Conservation (phyloP, 345 rosid genomes). For the Schrenkiella parvula region DNA sequence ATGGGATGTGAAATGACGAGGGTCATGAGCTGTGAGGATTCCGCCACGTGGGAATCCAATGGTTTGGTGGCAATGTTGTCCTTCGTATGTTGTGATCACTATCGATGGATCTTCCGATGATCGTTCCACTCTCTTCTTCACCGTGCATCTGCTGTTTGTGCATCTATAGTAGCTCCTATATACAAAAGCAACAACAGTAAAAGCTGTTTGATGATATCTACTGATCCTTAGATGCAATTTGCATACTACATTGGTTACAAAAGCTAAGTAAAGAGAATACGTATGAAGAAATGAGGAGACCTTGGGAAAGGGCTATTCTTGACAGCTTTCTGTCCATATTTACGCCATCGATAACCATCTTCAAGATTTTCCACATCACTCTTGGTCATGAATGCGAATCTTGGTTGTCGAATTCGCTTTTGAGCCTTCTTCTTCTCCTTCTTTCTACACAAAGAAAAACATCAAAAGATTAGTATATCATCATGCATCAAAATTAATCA, state of each 20-base stretch:
- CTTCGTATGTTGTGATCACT: slow-evolving; percentile 95
- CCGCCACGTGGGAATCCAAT: slow-evolving; percentile 76
- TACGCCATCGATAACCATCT: slow-evolving; percentile 93
- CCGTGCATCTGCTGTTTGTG: slow-evolving; percentile 87
- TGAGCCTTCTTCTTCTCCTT: slow-evolving; percentile 74
- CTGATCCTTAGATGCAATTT: not conserved
- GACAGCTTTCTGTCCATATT: slow-evolving; percentile 91
- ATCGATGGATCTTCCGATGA: slow-evolving; percentile 76
- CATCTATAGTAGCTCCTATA: slow-evolving; percentile 95
- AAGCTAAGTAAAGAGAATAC: not conserved
- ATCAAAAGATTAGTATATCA: not conserved
- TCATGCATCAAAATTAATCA: not conserved
- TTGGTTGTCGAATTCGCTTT: slow-evolving; percentile 76
- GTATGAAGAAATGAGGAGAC: slow-evolving; percentile 27
- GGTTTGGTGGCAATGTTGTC: slow-evolving; percentile 93
- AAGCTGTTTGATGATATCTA: not conserved
- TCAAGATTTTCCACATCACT: slow-evolving; percentile 95
- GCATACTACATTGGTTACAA: not conserved
- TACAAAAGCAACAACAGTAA: not conserved
- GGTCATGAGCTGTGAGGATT: slow-evolving; percentile 48
- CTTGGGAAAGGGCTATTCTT: slow-evolving; percentile 92
- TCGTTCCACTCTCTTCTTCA: slow-evolving; percentile 95
- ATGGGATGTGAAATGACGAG: slow-evolving; percentile 41
- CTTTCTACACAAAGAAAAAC: slow-evolving; percentile 47
- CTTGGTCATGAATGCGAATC: slow-evolving; percentile 92